Evolutionary conservation across 208 protist genomes (phyloP).

Genomic region (Histomonas meleagridis): DNA sequence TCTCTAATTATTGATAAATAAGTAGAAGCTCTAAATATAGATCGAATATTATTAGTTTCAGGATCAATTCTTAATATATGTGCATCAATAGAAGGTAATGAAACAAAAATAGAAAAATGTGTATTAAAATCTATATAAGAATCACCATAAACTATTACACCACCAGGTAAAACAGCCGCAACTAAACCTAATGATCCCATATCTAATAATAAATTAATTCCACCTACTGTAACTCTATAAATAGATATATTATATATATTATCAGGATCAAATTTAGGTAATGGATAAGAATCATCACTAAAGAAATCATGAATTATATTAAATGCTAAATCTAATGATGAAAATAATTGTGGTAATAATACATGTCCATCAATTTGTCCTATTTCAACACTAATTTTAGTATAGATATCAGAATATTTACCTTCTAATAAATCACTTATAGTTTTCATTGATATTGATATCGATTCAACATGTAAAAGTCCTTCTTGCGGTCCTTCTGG

Average conservation of each 20-base stretch:
- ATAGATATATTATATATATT: neutral
- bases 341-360: neutral
- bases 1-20: neutral
- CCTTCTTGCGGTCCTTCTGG: neutral
- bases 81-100: constrained; percentile 12
- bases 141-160: neutral
- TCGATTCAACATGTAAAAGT: neutral
- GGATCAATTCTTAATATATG: neutral
- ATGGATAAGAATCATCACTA: neutral
- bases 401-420: neutral
- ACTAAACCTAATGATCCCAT: neutral
- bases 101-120: neutral
- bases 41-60: neutral
- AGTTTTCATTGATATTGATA: neutral
- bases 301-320: neutral
- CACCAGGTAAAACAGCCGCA: neutral
- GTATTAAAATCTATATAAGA: neutral
- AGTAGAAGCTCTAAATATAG: neutral
- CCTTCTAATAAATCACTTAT: neutral
- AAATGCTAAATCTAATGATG: neutral
- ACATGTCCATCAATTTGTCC: neutral
- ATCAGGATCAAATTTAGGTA: neutral
- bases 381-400: neutral
- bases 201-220: neutral
- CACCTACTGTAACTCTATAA: neutral